Percentiles rank a stretch among this genome's conserved stretches.
phyloP scores from a whole-genome alignment of 2,329 filamentous ascomycete species.

The Colletotrichum tofieldiae region DNA sequence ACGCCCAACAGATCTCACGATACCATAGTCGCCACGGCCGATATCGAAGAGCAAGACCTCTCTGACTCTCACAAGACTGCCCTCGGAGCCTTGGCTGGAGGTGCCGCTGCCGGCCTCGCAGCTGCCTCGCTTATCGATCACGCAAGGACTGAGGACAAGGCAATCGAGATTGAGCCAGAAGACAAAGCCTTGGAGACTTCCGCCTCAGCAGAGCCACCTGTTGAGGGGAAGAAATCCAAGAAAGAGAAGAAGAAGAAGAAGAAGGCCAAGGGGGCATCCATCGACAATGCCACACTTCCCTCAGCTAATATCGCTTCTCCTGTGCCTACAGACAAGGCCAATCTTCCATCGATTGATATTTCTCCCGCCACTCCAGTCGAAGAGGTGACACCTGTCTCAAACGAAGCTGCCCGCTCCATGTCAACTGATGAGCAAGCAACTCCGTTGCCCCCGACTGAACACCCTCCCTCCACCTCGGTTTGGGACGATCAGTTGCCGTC shows the following conservation, averaged over 20 bases:
- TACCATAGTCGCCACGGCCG: conserved; percentile 41
- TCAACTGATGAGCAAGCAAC: neutral
- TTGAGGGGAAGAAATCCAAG: conserved; percentile 47
- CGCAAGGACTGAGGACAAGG: neutral
- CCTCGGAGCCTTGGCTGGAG: conserved; percentile 17
- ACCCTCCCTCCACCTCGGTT: neutral
- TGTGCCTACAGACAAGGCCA: neutral
- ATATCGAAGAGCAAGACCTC: conserved; percentile 49
- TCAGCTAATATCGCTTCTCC: conserved; percentile 2
- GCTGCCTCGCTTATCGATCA: neutral
- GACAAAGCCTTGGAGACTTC: conserved; percentile 19
- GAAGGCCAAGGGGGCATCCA: conserved; percentile 22
- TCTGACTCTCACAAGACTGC: neutral
- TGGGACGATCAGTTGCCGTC: neutral
- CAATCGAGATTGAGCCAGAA: neutral
- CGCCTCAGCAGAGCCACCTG: neutral
- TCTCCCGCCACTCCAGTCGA: neutral
- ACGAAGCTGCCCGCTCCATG: neutral
- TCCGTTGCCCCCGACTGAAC: neutral
- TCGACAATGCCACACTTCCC: neutral
- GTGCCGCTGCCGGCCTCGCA: conserved; percentile 25
- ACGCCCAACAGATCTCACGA: conserved; percentile 47
- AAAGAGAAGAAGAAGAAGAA: conserved; percentile 54
- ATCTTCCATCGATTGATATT: neutral
- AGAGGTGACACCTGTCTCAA: neutral